Percentiles rank a stretch among this genome's conserved stretches.
Conservation (phyloP, 106 monocot genomes). For the Vanilla planifolia region DNA sequence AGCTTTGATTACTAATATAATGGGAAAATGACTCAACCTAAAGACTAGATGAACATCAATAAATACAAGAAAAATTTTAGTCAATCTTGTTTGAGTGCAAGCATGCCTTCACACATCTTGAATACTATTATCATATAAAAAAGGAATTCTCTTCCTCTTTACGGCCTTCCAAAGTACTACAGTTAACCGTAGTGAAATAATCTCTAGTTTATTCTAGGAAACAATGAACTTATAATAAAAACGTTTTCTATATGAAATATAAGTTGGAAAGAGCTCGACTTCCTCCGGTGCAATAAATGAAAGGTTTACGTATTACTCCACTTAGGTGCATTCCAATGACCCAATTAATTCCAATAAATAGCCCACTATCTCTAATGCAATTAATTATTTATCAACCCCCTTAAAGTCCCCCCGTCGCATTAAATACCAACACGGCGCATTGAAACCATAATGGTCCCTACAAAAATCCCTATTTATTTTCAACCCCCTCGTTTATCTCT, state of each 20-base stretch:
- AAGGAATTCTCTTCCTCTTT: too few species aligned
- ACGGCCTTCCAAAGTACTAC: too few species aligned
- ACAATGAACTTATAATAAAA: too few species aligned
- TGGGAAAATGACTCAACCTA: too few species aligned
- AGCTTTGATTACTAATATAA: too few species aligned
- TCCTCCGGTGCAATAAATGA: not conserved
- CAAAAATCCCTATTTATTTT: not conserved
- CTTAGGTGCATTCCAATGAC: not conserved
- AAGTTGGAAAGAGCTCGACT: not conserved
- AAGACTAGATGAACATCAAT: too few species aligned
- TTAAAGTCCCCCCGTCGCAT: not conserved
- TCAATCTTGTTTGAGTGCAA: too few species aligned
- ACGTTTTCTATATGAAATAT: not conserved
- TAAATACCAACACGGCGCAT: not conserved
- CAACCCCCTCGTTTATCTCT: not conserved
- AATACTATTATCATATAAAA: too few species aligned
- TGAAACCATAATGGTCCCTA: not conserved
- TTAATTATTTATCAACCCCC: not conserved
- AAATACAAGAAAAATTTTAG: too few species aligned
- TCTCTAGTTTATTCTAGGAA: too few species aligned
- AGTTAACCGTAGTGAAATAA: too few species aligned
- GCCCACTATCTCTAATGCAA: not conserved
- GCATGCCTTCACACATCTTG: too few species aligned
- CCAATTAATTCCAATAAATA: not conserved
- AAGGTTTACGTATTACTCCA: not conserved